Conservation (phyloP, 495 filamentous ascomycete genomes). For the Darksidea phi region DNA sequence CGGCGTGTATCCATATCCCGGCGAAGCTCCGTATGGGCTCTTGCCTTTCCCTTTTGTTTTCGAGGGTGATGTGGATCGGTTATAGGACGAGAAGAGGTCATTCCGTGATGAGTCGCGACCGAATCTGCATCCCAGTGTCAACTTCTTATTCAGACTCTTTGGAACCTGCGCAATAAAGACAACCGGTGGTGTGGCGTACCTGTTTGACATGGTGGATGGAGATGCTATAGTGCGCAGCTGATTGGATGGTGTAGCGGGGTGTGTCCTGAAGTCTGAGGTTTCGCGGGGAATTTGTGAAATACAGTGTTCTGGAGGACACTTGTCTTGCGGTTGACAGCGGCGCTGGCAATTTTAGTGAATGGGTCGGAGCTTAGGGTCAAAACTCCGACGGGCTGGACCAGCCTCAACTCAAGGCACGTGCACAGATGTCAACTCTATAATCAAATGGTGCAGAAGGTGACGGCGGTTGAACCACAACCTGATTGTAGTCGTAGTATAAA, state of each 20-base stretch:
- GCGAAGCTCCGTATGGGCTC: slow-evolving; percentile 44
- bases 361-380: not conserved
- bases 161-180: slow-evolving; percentile 3
- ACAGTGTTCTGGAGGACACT: not conserved
- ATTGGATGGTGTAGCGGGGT: not conserved
- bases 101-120: slow-evolving; percentile 51
- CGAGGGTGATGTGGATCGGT: slow-evolving; percentile 33
- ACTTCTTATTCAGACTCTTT: not conserved
- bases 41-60: slow-evolving; percentile 27
- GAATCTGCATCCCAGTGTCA: slow-evolving; percentile 13
- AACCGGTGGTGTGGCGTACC: not conserved
- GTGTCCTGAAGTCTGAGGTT: not conserved
- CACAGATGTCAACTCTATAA: too few species aligned
- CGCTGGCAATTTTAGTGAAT: not conserved
- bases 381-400: too few species aligned
- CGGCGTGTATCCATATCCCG: slow-evolving; percentile 51
- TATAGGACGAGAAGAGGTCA: slow-evolving; percentile 83
- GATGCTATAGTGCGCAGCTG: not conserved
- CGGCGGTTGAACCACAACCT: too few species aligned
- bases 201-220: slow-evolving; percentile 7
- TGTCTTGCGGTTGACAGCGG: not conserved
- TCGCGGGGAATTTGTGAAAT: not conserved
- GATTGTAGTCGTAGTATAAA: too few species aligned
- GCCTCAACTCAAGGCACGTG: too few species aligned
- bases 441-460: too few species aligned